Percentiles rank a stretch among this genome's conserved stretches.
phyloP scores from a whole-genome alignment of 2,329 filamentous ascomycete genomes.

The Nothophoma quercina region DNA sequence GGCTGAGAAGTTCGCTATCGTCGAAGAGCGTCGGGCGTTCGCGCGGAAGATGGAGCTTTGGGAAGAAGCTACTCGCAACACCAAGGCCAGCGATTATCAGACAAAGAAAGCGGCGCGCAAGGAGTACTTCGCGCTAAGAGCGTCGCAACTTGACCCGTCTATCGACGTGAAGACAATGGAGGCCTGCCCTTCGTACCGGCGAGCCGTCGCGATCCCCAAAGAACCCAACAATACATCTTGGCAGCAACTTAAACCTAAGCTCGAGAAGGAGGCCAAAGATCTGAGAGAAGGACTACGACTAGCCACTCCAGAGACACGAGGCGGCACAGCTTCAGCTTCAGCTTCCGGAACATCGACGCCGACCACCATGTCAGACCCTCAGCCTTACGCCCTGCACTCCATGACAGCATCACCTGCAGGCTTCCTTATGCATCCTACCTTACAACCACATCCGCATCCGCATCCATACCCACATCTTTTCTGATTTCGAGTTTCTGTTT shows the following conservation, averaged over 20 bases:
- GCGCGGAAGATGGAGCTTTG: constrained; percentile 49
- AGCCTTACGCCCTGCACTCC: constrained; percentile 20
- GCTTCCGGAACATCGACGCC: constrained; percentile 33
- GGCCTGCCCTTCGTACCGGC: constrained; percentile 50
- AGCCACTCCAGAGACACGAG: constrained; percentile 14
- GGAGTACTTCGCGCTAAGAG: constrained; percentile 48
- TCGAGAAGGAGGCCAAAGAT: constrained; percentile 44
- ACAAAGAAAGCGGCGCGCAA: constrained; percentile 46
- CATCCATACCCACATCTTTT: neutral
- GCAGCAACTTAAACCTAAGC: constrained; percentile 47
- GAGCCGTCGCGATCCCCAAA: constrained; percentile 50
- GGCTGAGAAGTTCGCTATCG: constrained; percentile 30
- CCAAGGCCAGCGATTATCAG: constrained; percentile 40
- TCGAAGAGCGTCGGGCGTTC: constrained; percentile 43
- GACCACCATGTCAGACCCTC: constrained; percentile 20
- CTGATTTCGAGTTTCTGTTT: neutral
- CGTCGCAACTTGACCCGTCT: constrained; percentile 46
- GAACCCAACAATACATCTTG: constrained; percentile 47
- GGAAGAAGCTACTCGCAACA: constrained; percentile 43
- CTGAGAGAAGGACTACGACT: constrained; percentile 23
- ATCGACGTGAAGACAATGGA: constrained; percentile 45
- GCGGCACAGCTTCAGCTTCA: constrained; percentile 22
- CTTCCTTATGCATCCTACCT: neutral
- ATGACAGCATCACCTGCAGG: constrained; percentile 7
- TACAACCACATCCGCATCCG: neutral